Conservation (phyloP, 148 eudicot genomes). For the Cornus kousa region DNA sequence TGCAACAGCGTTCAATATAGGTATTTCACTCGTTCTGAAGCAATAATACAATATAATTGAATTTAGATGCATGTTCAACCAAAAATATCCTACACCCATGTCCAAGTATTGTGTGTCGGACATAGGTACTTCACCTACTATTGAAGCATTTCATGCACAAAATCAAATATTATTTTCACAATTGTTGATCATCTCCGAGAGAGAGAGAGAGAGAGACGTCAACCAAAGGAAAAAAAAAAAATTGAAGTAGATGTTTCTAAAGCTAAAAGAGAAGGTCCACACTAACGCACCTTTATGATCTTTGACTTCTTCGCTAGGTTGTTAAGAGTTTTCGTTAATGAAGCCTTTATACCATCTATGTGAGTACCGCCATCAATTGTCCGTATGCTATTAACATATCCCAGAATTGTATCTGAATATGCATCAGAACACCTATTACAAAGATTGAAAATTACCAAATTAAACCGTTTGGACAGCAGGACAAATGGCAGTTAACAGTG, state of each 20-base stretch:
- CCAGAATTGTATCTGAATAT: slow-evolving; percentile 86
- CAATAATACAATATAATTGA: no score
- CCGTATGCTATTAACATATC: slow-evolving; percentile 98
- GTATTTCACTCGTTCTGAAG: no score
- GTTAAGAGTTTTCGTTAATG: slow-evolving; percentile 84
- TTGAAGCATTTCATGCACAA: no score
- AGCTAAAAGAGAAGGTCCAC: not conserved
- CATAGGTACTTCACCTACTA: no score
- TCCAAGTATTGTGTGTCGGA: no score
- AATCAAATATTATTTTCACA: no score
- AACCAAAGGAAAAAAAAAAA: not conserved
- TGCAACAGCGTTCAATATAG: no score
- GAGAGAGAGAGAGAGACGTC: not conserved
- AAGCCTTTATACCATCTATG: slow-evolving; percentile 88
- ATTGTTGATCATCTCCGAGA: not conserved
- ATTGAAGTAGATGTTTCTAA: not conserved
- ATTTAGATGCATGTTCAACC: no score
- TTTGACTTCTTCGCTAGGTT: slow-evolving; percentile 80
- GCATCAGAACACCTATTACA: slow-evolving; percentile 89
- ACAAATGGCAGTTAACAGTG: not conserved
- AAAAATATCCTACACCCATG: no score
- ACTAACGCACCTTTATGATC: slow-evolving; percentile 65
- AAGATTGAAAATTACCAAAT: slow-evolving; percentile 3
- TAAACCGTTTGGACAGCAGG: not conserved
- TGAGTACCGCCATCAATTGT: slow-evolving; percentile 98